These are phyloP conservation scores for Helianthus tuberosus DNA, from an alignment of 129 eudicot genomes.

Conservation along the genomic window DNA sequence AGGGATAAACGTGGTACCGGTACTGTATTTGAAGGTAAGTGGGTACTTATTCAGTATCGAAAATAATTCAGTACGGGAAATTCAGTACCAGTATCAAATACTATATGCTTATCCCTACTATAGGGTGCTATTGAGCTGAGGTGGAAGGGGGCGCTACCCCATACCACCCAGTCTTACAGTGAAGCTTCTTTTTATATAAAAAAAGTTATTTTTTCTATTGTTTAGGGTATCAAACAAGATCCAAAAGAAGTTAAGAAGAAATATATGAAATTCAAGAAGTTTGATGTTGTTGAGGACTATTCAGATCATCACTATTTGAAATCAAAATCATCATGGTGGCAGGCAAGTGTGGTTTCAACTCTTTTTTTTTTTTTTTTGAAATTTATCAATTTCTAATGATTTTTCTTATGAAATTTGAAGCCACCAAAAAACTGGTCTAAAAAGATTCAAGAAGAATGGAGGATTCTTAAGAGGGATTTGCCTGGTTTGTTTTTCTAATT, in stretches of 20 bases:
- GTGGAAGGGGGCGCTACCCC: too few species aligned
- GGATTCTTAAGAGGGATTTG: conserved; percentile 58
- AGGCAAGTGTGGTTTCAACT: conserved; percentile 41
- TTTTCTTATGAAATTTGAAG: conserved; percentile 29
- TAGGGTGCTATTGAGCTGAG: too few species aligned
- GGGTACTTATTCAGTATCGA: too few species aligned
- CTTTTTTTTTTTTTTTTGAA: neutral
- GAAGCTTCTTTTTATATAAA: neutral
- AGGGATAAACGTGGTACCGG: too few species aligned
- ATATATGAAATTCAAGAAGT: conserved; percentile 49
- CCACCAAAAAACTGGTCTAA: conserved; percentile 58
- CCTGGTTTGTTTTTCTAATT: conserved; percentile 56
- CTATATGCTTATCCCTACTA: too few species aligned
- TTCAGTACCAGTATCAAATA: too few species aligned
- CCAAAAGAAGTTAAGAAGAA: conserved; percentile 41
- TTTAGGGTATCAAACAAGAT: conserved; percentile 6
- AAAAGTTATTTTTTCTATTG: neutral
- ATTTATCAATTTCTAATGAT: neutral
- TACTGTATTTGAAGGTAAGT: too few species aligned
- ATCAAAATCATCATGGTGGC: conserved; percentile 25
- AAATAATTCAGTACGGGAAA: too few species aligned
- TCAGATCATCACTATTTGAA: conserved; percentile 57
- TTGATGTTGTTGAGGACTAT: conserved; percentile 72
- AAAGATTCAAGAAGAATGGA: conserved; percentile 85
- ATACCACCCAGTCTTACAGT: neutral